phyloP scores from a whole-genome alignment of 2,329 filamentous ascomycete genomes.

The Rutstroemia sp. region DNA sequence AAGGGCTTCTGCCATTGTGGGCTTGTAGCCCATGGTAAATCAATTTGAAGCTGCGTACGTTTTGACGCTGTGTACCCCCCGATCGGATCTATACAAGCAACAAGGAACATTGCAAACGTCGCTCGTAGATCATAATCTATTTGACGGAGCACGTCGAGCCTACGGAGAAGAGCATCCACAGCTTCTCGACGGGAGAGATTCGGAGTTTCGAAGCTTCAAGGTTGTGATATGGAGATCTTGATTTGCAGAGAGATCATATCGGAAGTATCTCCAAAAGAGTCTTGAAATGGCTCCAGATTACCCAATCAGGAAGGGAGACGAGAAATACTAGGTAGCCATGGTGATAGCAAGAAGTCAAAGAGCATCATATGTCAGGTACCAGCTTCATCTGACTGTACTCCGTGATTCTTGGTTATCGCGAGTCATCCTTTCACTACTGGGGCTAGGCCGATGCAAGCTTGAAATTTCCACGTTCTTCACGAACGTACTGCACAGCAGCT shows the following conservation, averaged over 20 bases:
- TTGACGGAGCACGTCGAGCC: background rate
- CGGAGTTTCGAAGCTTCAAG: background rate
- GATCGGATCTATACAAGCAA: background rate
- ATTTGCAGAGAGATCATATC: background rate
- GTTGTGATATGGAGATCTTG: background rate
- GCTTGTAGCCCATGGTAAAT: background rate
- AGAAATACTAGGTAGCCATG: background rate
- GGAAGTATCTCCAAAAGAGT: background rate
- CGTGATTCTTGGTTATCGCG: background rate
- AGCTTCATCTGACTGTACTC: constrained; percentile 2
- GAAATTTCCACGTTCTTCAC: background rate
- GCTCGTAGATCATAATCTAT: constrained; percentile 5
- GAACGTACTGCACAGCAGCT: background rate
- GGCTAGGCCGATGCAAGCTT: too few relatives aligned
- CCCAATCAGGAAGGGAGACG: background rate
- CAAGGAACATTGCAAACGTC: constrained; percentile 1
- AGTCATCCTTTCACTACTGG: too few relatives aligned
- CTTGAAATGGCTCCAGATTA: background rate
- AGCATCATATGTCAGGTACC: constrained; percentile 4
- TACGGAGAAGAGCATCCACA: background rate
- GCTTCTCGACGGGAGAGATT: background rate
- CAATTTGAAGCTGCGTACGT: background rate
- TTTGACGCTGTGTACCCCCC: background rate
- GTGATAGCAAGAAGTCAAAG: background rate
- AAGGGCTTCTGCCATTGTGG: background rate